Percentiles rank a stretch among this genome's conserved stretches.
phyloP scores from a whole-genome alignment of 2,329 filamentous ascomycete species.

The Dendryphion nanum region DNA sequence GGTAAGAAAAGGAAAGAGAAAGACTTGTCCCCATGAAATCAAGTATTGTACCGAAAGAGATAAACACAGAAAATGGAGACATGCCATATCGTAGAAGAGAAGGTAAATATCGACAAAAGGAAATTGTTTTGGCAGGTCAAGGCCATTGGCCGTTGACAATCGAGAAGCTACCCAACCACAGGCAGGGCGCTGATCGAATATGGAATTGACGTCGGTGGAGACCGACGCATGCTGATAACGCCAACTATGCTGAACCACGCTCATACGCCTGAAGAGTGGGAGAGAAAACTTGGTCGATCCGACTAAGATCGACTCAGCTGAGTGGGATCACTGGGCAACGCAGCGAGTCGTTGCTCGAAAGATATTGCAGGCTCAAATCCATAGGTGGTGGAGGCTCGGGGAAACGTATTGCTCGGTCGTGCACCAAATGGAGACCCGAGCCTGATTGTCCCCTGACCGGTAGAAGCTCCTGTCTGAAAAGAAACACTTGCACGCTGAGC shows the following conservation, averaged over 20 bases:
- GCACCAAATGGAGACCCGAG: conserved; percentile 50
- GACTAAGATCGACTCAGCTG: conserved; percentile 22
- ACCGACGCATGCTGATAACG: conserved; percentile 27
- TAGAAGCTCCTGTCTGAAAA: not conserved
- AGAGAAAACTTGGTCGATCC: conserved; percentile 13
- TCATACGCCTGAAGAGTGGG: conserved; percentile 19
- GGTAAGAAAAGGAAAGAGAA: conserved; percentile 8
- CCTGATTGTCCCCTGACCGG: conserved; percentile 42
- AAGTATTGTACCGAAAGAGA: conserved; percentile 14
- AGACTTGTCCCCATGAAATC: conserved; percentile 10
- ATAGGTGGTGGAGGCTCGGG: conserved; percentile 40
- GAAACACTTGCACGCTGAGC: conserved; percentile 8
- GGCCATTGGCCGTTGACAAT: conserved; percentile 19
- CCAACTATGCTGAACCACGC: conserved; percentile 29
- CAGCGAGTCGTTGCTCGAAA: conserved; percentile 41
- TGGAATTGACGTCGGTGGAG: conserved; percentile 17
- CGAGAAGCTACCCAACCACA: conserved; percentile 6
- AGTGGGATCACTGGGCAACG: conserved; percentile 22
- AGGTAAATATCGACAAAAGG: conserved; percentile 21
- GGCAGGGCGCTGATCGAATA: conserved; percentile 6
- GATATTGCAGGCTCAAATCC: conserved; percentile 38
- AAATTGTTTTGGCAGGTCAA: conserved; percentile 28
- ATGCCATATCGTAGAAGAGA: conserved; percentile 13
- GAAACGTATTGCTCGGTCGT: conserved; percentile 47
- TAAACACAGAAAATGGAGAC: conserved; percentile 14